These are phyloP conservation scores for Crataegus laevigata DNA, from an alignment of 306 rosid genomes.

Conservation along the genomic window DNA sequence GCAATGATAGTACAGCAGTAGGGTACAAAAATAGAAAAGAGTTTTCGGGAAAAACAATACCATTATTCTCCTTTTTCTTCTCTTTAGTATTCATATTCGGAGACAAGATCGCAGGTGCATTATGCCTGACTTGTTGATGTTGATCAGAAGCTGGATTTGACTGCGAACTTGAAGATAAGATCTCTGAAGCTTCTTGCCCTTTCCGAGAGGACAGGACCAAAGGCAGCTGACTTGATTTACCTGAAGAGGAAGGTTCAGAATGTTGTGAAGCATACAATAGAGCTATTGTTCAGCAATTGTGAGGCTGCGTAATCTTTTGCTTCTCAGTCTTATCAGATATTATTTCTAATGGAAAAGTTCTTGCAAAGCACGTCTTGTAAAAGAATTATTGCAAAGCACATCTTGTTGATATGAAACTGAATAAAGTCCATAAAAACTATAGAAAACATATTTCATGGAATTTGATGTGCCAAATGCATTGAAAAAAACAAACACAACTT, in stretches of 20 bases:
- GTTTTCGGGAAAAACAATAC: slow-evolving; percentile 18
- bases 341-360: not conserved
- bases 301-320: not conserved
- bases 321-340: not conserved
- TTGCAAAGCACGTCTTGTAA: not conserved
- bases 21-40: not conserved
- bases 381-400: not conserved
- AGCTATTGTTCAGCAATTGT: not conserved
- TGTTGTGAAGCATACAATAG: not conserved
- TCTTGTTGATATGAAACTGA: not conserved
- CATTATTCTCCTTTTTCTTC: slow-evolving; percentile 10
- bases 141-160: slow-evolving; percentile 20
- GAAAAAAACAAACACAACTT: not conserved
- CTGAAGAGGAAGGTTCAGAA: slow-evolving; percentile 18
- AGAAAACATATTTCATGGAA: not conserved
- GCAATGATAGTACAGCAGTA: not conserved
- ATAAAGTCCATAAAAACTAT: not conserved
- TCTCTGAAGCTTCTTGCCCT: slow-evolving; percentile 12
- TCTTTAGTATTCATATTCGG: not conserved
- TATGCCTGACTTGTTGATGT: slow-evolving; percentile 15
- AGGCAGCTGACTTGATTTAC: slow-evolving; percentile 31
- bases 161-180: slow-evolving; percentile 17
- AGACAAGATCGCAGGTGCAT: not conserved
- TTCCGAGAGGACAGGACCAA: slow-evolving; percentile 11
- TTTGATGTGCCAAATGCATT: not conserved